A percentile compares a stretch with the other conserved stretches of the same genome.
Conservation (phyloP, 2,329 filamentous ascomycete species). For the Exophiala bonariae region DNA sequence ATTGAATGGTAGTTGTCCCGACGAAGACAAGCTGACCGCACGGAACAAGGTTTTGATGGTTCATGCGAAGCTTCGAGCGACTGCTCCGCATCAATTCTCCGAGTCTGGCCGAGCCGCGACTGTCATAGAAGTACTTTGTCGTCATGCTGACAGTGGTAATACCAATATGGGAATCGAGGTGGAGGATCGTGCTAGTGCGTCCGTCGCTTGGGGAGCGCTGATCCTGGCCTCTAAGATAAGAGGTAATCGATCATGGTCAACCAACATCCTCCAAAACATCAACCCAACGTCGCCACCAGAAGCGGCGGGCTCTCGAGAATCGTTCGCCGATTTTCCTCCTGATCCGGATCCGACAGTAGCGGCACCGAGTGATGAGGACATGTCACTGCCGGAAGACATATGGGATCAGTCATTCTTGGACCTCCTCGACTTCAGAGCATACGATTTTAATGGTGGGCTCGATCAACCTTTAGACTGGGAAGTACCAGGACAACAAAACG, state of each 20-base stretch:
- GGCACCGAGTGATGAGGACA: neutral
- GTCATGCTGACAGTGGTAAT: neutral
- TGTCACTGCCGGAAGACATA: constrained; percentile 3
- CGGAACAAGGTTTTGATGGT: constrained; percentile 9
- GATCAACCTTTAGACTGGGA: too few species aligned
- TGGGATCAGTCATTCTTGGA: constrained; percentile 14
- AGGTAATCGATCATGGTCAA: too few species aligned
- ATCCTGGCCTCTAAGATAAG: too few species aligned
- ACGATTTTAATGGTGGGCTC: neutral
- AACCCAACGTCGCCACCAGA: too few species aligned
- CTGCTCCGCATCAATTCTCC: constrained; percentile 5
- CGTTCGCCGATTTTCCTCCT: neutral
- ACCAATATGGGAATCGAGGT: neutral
- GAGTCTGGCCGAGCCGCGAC: constrained; percentile 13
- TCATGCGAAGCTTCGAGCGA: constrained; percentile 8
- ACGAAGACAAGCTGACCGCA: constrained; percentile 1
- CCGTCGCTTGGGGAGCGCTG: neutral
- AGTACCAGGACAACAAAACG: constrained; percentile 6
- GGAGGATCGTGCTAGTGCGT: constrained; percentile 3
- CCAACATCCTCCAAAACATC: too few species aligned
- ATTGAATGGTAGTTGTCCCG: constrained; percentile 2
- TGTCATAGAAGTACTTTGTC: constrained; percentile 11
- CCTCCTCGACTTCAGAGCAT: constrained; percentile 10
- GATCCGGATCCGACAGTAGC: neutral
- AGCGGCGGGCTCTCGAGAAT: too few species aligned